phyloP scores from a whole-genome alignment of 352 stramenopile genomes.

The Pythium dissimile region DNA sequence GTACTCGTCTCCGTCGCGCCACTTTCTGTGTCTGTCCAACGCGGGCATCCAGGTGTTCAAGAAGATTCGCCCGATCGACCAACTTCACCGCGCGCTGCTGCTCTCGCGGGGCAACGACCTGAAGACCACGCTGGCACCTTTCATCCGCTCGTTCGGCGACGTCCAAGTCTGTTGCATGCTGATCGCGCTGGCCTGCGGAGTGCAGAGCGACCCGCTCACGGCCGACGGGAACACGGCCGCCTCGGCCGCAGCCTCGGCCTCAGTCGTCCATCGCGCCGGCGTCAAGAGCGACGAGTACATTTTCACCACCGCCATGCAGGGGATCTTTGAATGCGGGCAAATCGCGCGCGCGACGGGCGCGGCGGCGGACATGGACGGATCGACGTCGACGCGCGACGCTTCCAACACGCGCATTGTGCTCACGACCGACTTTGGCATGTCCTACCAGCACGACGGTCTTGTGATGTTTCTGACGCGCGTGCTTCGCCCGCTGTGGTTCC shows the following conservation, averaged over 20 bases:
- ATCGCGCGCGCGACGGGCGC: constrained; percentile 11
- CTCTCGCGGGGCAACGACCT: constrained; percentile 64
- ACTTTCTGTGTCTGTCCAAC: constrained; percentile 86
- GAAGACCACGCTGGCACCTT: constrained; percentile 60
- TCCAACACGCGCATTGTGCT: constrained; percentile 74
- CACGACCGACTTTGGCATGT: constrained; percentile 85
- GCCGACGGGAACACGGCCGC: constrained; percentile 45
- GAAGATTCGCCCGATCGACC: constrained; percentile 87
- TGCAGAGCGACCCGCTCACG: constrained; percentile 71
- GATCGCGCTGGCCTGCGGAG: constrained; percentile 80
- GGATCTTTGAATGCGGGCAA: constrained; percentile 83
- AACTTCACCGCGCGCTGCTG: constrained; percentile 76
- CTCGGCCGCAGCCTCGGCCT: constrained; percentile 27
- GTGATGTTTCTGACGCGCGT: constrained; percentile 78
- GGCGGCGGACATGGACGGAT: constrained; percentile 26
- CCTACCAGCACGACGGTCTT: constrained; percentile 82
- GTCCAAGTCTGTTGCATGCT: constrained; percentile 89
- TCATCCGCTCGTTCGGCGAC: constrained; percentile 80
- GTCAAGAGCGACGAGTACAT: constrained; percentile 82
- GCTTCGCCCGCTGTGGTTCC: constrained; percentile 72
- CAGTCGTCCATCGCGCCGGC: constrained; percentile 38
- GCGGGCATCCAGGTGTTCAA: constrained; percentile 87
- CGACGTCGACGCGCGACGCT: constrained; percentile 12
- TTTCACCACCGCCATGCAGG: constrained; percentile 69
- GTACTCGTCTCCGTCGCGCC: constrained; percentile 73